phyloP scores from a whole-genome alignment of 73 alveolate genomes.

The Vitrella brassicaformis region DNA sequence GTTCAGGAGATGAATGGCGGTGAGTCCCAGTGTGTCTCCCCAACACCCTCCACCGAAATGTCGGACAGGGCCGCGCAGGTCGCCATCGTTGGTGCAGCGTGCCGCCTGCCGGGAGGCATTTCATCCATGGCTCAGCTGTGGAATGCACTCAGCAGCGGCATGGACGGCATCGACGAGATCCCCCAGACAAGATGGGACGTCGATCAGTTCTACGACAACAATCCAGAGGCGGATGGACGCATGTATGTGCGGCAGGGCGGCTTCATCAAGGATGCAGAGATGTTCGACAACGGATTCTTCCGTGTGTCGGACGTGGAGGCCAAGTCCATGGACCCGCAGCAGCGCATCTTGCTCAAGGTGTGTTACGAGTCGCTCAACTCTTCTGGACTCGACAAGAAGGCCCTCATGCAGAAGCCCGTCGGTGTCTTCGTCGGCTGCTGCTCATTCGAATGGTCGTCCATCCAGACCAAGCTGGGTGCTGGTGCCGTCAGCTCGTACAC shows the following conservation, averaged over 20 bases:
- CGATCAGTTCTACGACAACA: slow-evolving; percentile 21
- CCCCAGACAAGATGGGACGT: slow-evolving; percentile 32
- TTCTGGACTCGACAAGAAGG: not conserved
- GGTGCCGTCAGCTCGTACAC: not conserved
- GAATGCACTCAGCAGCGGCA: not conserved
- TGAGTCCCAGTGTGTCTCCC: too few species aligned
- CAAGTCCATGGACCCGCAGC: not conserved
- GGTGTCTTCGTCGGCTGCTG: not conserved
- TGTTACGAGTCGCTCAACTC: not conserved
- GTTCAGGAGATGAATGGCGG: too few species aligned
- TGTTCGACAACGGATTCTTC: not conserved
- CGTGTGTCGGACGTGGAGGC: not conserved
- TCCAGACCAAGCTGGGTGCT: not conserved
- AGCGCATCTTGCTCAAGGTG: not conserved
- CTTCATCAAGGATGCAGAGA: slow-evolving; percentile 9
- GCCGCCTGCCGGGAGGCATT: not conserved
- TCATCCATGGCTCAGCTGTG: not conserved
- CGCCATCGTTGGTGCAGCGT: not conserved
- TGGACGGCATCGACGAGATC: slow-evolving; percentile 10
- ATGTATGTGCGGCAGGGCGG: slow-evolving; percentile 33
- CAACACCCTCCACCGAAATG: too few species aligned
- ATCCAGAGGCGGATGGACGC: slow-evolving; percentile 10
- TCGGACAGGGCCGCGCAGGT: not conserved
- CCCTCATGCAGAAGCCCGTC: not conserved
- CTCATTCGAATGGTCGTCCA: not conserved